These are phyloP conservation scores for Colletotrichum caudatum DNA, from an alignment of 2,329 filamentous ascomycete genomes.

Conservation along the genomic window DNA sequence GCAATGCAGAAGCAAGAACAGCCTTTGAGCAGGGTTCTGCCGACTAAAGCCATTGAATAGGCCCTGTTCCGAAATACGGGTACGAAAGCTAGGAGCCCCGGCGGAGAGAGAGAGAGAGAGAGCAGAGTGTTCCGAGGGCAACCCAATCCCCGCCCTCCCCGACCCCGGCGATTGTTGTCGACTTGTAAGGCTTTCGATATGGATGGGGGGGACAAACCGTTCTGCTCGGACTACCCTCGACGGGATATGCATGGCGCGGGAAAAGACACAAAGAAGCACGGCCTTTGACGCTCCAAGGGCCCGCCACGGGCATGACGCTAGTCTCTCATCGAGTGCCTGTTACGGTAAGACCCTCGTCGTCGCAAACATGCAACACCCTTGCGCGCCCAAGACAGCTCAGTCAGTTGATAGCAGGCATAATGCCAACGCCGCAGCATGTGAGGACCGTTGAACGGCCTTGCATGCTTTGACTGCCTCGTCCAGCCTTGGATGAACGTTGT, in stretches of 20 bases:
- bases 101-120: no score
- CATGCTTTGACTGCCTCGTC: not conserved
- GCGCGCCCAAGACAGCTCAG: conserved; percentile 27
- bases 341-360: conserved; percentile 35
- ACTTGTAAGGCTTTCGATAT: not conserved
- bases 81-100: not conserved
- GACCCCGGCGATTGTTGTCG: not conserved
- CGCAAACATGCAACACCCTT: conserved; percentile 21
- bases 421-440: not conserved
- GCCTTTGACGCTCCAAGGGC: not conserved
- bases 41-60: not conserved
- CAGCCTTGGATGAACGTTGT: conserved; percentile 21
- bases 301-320: conserved; percentile 38
- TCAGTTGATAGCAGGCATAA: not conserved
- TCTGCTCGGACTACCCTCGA: conserved; percentile 17
- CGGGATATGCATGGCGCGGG: conserved; percentile 1
- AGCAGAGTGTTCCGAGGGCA: conserved; percentile 12
- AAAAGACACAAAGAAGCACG: not conserved
- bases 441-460: not conserved
- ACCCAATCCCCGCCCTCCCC: conserved; percentile 8
- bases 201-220: not conserved
- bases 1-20: not conserved
- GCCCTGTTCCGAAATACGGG: conserved; percentile 21
- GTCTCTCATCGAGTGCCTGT: conserved; percentile 39
- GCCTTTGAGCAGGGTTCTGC: conserved; percentile 25